A percentile compares a stretch with the other conserved stretches of the same genome.
Evolutionary conservation across 83 land plant species (phyloP).

Genomic region (Thuja plicata): DNA sequence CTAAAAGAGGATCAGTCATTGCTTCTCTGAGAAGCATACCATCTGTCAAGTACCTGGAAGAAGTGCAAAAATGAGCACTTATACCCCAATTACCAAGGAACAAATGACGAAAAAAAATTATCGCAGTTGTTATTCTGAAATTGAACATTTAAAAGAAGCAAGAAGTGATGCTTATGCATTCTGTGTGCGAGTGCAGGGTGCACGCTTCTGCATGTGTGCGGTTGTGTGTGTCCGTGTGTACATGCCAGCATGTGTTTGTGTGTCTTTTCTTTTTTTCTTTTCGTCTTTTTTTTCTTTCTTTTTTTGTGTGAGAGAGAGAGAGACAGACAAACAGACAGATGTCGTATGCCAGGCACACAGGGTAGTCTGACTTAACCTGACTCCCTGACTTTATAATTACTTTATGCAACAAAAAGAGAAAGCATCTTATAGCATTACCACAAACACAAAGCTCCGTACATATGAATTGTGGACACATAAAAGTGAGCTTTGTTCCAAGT

Average conservation of each 20-base stretch:
- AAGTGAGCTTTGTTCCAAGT: neutral
- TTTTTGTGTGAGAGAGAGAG: too few relatives aligned
- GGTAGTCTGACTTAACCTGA: neutral
- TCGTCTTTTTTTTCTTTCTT: too few relatives aligned
- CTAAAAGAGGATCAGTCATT: constrained; percentile 80
- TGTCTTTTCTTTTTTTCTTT: too few relatives aligned
- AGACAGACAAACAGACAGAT: too few relatives aligned
- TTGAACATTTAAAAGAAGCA: neutral
- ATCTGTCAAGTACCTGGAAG: constrained; percentile 82
- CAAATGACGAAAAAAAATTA: neutral
- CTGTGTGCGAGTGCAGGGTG: too few relatives aligned
- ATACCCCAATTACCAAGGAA: neutral
- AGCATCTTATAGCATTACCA: neutral
- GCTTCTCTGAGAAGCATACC: constrained; percentile 96
- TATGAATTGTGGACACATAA: neutral
- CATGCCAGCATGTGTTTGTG: too few relatives aligned
- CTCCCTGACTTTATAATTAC: neutral
- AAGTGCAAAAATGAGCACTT: neutral
- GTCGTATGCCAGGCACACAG: neutral
- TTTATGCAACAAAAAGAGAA: neutral
- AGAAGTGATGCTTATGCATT: neutral
- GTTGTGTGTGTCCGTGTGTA: too few relatives aligned
- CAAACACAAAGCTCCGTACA: neutral
- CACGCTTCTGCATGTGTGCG: too few relatives aligned
- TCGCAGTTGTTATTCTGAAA: neutral